Conservation (phyloP, 352 stramenopile species). For the Aphanomyces astaci region DNA sequence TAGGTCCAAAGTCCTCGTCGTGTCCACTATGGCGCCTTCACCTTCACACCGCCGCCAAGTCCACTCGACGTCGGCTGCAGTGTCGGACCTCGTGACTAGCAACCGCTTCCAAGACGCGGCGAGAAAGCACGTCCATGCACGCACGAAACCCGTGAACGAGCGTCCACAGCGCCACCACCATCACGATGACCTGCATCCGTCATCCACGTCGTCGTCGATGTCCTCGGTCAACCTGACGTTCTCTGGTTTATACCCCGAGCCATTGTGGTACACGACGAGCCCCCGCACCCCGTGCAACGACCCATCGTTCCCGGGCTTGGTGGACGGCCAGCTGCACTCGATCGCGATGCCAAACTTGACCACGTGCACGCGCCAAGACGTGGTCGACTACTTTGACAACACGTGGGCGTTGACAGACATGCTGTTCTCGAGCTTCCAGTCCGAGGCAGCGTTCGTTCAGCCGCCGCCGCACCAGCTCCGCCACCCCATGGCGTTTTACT, state of each 20-base stretch:
- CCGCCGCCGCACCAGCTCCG: conserved; percentile 89
- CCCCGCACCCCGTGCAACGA: conserved; percentile 47
- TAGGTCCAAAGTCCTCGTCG: conserved; percentile 26
- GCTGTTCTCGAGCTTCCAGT: conserved; percentile 88
- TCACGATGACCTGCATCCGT: too few relatives aligned
- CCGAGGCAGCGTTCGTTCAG: conserved; percentile 85
- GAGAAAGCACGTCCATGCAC: not conserved
- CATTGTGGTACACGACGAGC: conserved; percentile 77
- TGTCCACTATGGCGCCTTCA: conserved; percentile 16
- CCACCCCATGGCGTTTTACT: conserved; percentile 98
- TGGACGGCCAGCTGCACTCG: conserved; percentile 40
- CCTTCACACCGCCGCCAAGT: not conserved
- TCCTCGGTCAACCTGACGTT: too few relatives aligned
- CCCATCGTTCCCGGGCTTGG: conserved; percentile 44
- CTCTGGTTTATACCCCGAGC: conserved; percentile 26
- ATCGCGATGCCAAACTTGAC: conserved; percentile 79
- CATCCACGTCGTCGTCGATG: too few relatives aligned
- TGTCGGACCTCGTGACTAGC: too few relatives aligned
- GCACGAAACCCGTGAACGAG: not conserved
- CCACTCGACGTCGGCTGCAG: not conserved
- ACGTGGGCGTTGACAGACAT: conserved; percentile 91
- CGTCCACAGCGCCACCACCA: not conserved
- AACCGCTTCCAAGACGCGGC: not conserved
- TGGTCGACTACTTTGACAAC: conserved; percentile 94
- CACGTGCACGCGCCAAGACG: conserved; percentile 70